Evolutionary conservation across 306 rosid genomes (phyloP), one percentile per base, ranked within the genome.

Genomic region (Cicer arietinum): DNA sequence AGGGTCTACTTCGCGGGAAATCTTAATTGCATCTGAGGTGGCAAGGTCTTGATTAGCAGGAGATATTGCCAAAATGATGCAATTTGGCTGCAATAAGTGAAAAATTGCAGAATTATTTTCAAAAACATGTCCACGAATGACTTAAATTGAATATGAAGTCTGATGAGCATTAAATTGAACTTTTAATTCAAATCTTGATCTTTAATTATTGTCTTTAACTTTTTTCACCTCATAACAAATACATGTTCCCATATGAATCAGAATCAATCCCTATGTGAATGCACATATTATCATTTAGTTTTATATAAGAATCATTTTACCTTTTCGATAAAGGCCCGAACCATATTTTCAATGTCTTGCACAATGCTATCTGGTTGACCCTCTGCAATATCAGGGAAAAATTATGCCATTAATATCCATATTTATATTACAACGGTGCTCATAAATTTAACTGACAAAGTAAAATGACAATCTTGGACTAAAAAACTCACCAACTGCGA

Each of bases 41-140:
- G 99, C 99, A 85, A 95, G 92, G 79, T 95, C 99, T 90, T 95
- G 99, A 87, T 95, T 95, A 57, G 99, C 99, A 73, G 99, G 99
- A 84, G 99, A 95, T 83, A 95, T 89, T 58, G 99, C 99, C 47
- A 92, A 86, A 83, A 95, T 92, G 75, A 95, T 92, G 86, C 97
- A 86, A 81, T 95, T 95, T 17, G 99, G 99, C 99, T 95, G 88
- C 79, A 81, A 67, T 40, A 57, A 35, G 54, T 25, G 17, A 68
- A 25, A 7, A 53, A 16, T 62, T 79, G 37, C 22, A 10, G 58
- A 13, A 64, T 64, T 75, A 47, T 52, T 53, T 75, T 62, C 57
- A 73, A 6, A 69, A 13, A 70, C 60, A 65, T 18, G 69, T 57
- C 65, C 71, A 47, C 59, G 56, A 58, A 59, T 66, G 54, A 2